Percentiles rank a stretch among this genome's conserved stretches.
Conservation (phyloP, 495 filamentous ascomycete species). For the Thozetella sp. region DNA sequence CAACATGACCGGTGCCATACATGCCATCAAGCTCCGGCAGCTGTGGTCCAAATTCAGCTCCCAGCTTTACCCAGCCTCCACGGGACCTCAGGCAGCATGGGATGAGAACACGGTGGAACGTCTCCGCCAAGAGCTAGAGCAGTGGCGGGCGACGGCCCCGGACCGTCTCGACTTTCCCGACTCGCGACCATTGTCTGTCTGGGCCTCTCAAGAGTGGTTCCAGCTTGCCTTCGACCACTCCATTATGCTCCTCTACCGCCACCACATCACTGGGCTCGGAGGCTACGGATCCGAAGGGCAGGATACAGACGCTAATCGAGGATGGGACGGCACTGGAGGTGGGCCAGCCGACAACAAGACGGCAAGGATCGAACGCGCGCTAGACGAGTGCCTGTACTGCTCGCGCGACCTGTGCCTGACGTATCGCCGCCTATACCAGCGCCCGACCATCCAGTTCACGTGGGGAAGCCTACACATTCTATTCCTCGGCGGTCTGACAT, state of each 20-base stretch:
- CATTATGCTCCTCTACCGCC: not conserved
- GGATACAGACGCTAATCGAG: not conserved
- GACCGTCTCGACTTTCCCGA: not conserved
- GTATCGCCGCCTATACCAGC: not conserved
- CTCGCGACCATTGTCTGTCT: not conserved
- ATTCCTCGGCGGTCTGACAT: slow-evolving; percentile 11
- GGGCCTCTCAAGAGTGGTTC: not conserved
- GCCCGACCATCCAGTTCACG: not conserved
- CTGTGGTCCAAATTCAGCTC: not conserved
- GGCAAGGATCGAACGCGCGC: not conserved
- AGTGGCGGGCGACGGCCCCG: not conserved
- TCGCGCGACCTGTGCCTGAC: not conserved
- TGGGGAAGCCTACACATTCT: slow-evolving; percentile 11
- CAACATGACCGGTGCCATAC: not conserved
- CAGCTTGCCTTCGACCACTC: not conserved
- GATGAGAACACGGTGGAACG: not conserved
- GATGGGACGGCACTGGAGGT: not conserved
- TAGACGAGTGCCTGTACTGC: not conserved
- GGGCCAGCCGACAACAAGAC: not conserved
- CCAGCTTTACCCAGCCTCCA: not conserved
- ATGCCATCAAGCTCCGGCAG: not conserved
- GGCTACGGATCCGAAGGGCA: not conserved
- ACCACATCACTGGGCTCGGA: not conserved
- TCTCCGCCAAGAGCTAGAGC: not conserved
- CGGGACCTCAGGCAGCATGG: not conserved